Evolutionary conservation across 2,329 filamentous ascomycete genomes (phyloP).

Genomic region (Calonectria ilicicola): DNA sequence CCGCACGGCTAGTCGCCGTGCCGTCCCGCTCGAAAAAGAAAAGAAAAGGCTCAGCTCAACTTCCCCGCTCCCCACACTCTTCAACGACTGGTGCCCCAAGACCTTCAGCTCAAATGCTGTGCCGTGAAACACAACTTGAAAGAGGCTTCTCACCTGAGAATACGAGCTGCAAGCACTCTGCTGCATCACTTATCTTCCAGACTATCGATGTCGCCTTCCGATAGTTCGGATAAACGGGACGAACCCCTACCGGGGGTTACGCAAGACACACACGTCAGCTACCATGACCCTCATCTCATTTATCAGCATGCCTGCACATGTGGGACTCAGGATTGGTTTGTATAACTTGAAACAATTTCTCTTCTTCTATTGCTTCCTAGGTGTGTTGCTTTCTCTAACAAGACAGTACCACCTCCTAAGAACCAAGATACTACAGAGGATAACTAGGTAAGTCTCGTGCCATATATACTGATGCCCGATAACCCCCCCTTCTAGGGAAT

Average conservation of each 20-base stretch:
- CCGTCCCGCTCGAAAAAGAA: background rate
- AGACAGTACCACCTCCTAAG: constrained; percentile 2
- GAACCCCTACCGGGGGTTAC: background rate
- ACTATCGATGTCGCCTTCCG: background rate
- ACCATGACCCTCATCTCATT: background rate
- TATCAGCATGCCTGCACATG: background rate
- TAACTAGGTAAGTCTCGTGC: background rate
- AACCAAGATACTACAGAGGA: constrained; percentile 3
- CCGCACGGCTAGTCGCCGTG: background rate
- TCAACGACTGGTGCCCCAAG: background rate
- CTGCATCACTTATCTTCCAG: background rate
- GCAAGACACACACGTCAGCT: constrained; percentile 4
- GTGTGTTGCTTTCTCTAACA: constrained; percentile 7
- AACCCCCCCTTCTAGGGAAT: constrained; percentile 26
- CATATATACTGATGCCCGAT: background rate
- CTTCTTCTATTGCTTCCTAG: background rate
- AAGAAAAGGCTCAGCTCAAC: background rate
- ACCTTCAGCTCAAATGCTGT: background rate
- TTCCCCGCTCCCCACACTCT: background rate
- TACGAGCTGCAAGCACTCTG: background rate
- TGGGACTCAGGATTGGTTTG: background rate
- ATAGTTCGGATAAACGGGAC: background rate
- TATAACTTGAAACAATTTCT: constrained; percentile 14
- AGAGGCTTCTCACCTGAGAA: background rate
- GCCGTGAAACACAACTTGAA: background rate